Evolutionary conservation across 1,139 yeast species (phyloP).

Genomic region (Blastobotrys arbuscula): DNA sequence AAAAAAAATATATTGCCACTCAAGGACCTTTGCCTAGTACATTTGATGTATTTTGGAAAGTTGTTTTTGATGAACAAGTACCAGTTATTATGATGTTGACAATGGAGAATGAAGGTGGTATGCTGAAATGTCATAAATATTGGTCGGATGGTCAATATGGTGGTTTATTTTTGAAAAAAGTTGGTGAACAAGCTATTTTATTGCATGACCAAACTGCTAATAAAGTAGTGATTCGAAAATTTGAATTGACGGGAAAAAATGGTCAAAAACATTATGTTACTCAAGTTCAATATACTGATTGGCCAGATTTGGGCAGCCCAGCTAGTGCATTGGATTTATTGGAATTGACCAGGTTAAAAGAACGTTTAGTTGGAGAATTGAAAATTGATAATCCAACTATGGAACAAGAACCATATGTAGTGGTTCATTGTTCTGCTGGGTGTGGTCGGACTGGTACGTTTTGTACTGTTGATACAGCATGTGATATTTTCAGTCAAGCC

Average conservation of each 20-base stretch:
- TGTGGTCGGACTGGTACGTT: slow-evolving; percentile 91
- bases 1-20: slow-evolving; percentile 61
- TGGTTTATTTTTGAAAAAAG: slow-evolving; percentile 18
- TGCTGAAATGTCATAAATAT: slow-evolving; percentile 51
- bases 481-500: slow-evolving; percentile 37
- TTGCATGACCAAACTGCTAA: slow-evolving; percentile 15
- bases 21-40: slow-evolving; percentile 82
- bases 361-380: slow-evolving; percentile 17
- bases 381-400: not conserved
- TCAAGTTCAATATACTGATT: slow-evolving; percentile 65
- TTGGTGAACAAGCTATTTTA: slow-evolving; percentile 17
- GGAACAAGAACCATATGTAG: slow-evolving; percentile 34
- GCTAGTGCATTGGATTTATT: slow-evolving; percentile 48
- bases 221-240: slow-evolving; percentile 22
- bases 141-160: slow-evolving; percentile 41
- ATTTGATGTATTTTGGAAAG: slow-evolving; percentile 76
- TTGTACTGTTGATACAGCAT: slow-evolving; percentile 63
- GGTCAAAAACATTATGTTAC: slow-evolving; percentile 35
- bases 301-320: slow-evolving; percentile 84
- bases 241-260: slow-evolving; percentile 15
- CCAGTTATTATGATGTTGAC: slow-evolving; percentile 69
- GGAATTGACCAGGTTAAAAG: slow-evolving; percentile 47
- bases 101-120: slow-evolving; percentile 47
- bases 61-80: slow-evolving; percentile 54
- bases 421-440: slow-evolving; percentile 88